Percentiles rank a stretch among this genome's conserved stretches.
phyloP scores from a whole-genome alignment of 2,329 filamentous ascomycete genomes.

The Claviceps sp. region DNA sequence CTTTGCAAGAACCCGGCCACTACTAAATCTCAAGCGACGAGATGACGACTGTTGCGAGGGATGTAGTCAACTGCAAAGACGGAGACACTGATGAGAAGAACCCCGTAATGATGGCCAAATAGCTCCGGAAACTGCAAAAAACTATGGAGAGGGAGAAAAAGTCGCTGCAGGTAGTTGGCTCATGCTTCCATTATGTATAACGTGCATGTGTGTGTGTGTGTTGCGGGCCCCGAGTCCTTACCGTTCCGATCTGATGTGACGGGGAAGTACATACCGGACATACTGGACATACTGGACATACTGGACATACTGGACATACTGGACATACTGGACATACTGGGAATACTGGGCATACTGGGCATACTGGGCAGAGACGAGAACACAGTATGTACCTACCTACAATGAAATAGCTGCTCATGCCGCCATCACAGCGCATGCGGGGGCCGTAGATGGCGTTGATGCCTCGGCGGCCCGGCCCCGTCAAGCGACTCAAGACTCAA shows the following conservation, averaged over 20 bases:
- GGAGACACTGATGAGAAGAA: constrained; percentile 11
- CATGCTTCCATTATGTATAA: constrained; percentile 33
- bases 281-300: too few relatives aligned
- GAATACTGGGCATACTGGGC: too few relatives aligned
- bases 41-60: constrained; percentile 6
- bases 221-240: too few relatives aligned
- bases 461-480: not conserved
- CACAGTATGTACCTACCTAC: not conserved
- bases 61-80: constrained; percentile 2
- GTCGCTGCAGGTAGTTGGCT: constrained; percentile 28
- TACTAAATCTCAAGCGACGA: not conserved
- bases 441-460: not conserved
- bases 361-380: too few relatives aligned
- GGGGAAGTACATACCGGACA: not conserved
- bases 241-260: not conserved
- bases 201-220: too few relatives aligned
- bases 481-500: not conserved
- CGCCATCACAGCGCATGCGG: not conserved
- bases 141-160: constrained; percentile 5
- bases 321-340: too few relatives aligned
- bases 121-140: constrained; percentile 27
- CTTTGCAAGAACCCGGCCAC: not conserved
- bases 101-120: constrained; percentile 19
- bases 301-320: too few relatives aligned
- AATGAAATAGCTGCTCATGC: not conserved